These are phyloP conservation scores for Calonectria leucothoes DNA, from an alignment of 2,329 filamentous ascomycete genomes.

Conservation along the genomic window DNA sequence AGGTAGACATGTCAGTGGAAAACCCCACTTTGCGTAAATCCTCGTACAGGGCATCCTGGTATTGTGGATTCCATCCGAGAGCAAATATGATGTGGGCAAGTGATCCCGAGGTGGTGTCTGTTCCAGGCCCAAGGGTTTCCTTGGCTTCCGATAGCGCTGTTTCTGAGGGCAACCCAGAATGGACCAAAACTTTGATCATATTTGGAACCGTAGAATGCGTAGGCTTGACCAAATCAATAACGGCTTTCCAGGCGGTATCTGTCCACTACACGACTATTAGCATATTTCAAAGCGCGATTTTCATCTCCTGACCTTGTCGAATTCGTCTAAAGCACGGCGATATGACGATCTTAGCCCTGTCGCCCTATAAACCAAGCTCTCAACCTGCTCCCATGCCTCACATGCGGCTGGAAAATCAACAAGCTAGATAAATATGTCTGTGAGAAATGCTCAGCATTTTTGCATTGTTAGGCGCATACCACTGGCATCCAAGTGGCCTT, in stretches of 20 bases:
- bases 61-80: constrained; percentile 38
- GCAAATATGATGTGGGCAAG: constrained; percentile 46
- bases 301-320: constrained; percentile 11
- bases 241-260: not conserved
- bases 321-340: constrained; percentile 11
- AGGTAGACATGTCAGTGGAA: constrained; percentile 35
- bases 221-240: not conserved
- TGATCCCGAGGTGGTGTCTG: constrained; percentile 46
- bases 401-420: constrained; percentile 20
- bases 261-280: not conserved
- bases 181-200: constrained; percentile 34
- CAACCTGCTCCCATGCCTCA: constrained; percentile 19
- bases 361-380: not conserved
- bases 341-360: constrained; percentile 17
- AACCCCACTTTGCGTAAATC: constrained; percentile 34
- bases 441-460: not conserved
- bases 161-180: constrained; percentile 33
- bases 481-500: constrained; percentile 45
- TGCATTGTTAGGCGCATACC: constrained; percentile 12
- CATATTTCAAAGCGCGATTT: not conserved
- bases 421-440: constrained; percentile 4
- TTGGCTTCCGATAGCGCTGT: constrained; percentile 44
- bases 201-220: constrained; percentile 17
- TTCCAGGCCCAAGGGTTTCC: constrained; percentile 45
- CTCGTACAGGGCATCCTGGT: constrained; percentile 37